Evolutionary conservation across 2,329 filamentous ascomycete genomes (phyloP), one percentile per base, ranked within the genome.

Genomic region (Leptosphaerulina australis): DNA sequence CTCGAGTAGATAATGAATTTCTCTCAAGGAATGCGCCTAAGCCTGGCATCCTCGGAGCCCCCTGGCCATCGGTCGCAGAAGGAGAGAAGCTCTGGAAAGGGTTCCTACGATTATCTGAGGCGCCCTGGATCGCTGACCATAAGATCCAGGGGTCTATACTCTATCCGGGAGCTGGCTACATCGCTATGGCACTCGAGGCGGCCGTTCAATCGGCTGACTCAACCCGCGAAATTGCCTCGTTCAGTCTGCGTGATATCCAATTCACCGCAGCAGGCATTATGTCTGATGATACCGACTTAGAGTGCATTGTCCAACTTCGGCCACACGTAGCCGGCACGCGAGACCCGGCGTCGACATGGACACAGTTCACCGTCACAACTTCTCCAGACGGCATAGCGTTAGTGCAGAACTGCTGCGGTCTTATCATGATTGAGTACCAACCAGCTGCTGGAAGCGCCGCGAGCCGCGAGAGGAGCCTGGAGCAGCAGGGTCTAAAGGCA

Each of bases 11-110:
- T 8, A 26, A 20, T 15, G 34, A 39, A 26, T 3, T n/a, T 38
- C 21, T 22, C 21, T 8, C 22, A 5, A 12, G n/a, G 17, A 5
- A 24, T 58, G 6, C 40, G 50, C 14, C 54, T 51, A 7, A 53
- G 55, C 11, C 50, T 63, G 5, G n/a, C n/a, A n/a, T n/a, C n/a
- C 30, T 64, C 8, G 62, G 62, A 4, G 44, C 50, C 1, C 55
- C 43, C 1, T 44, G 52, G 8, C 34, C 38, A 8, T 55, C 55
- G 29, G 54, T 41, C 51, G 57, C 56, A 17, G 44, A 38, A 4
- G n/a, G 41, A 3, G 59, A 66, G 37, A 57, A 59, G 5, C 41
- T 39, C 10, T 71, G 64, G 53, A 44, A 64, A 8, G 63, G 67
- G 33, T 56, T 60, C 15, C 43, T 71, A 11, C 50, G 59, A 8